phyloP scores from a whole-genome alignment of 345 rosid species.

The Eutrema heterophyllum region DNA sequence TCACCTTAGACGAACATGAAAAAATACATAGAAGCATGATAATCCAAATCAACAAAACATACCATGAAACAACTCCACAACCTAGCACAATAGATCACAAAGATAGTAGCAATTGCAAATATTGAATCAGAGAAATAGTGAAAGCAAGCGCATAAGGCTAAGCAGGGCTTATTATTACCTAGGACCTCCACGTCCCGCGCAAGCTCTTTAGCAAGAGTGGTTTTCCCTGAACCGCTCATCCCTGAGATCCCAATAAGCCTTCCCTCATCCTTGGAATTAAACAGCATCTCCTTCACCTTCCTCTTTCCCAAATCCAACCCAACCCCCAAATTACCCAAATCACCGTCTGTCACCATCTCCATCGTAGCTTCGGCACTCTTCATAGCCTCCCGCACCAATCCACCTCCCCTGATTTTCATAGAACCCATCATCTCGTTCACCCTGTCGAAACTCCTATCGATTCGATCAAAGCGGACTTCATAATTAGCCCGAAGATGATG shows the following conservation, averaged over 20 bases:
- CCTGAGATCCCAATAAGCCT: constrained; percentile 66
- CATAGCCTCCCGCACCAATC: constrained; percentile 52
- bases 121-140: background rate
- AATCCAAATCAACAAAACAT: background rate
- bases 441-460: constrained; percentile 36
- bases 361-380: constrained; percentile 36
- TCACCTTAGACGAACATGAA: too few species aligned
- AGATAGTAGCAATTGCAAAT: background rate
- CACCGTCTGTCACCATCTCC: constrained; percentile 25
- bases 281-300: constrained; percentile 69
- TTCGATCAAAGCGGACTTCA: constrained; percentile 47
- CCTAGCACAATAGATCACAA: background rate
- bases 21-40: background rate
- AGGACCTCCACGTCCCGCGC: constrained; percentile 50
- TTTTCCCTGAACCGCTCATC: constrained; percentile 46
- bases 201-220: constrained; percentile 65
- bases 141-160: too few species aligned
- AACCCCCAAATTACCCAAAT: constrained; percentile 29
- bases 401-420: constrained; percentile 65
- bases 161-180: constrained; percentile 34
- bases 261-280: constrained; percentile 23
- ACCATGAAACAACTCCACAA: too few species aligned
- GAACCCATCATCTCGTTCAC: constrained; percentile 49
- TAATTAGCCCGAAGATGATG: constrained; percentile 49
- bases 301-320: constrained; percentile 61